Base-by-base conservation (phyloP, 2,329 filamentous ascomycete genomes). In the Fusarium camptoceras region DNA sequence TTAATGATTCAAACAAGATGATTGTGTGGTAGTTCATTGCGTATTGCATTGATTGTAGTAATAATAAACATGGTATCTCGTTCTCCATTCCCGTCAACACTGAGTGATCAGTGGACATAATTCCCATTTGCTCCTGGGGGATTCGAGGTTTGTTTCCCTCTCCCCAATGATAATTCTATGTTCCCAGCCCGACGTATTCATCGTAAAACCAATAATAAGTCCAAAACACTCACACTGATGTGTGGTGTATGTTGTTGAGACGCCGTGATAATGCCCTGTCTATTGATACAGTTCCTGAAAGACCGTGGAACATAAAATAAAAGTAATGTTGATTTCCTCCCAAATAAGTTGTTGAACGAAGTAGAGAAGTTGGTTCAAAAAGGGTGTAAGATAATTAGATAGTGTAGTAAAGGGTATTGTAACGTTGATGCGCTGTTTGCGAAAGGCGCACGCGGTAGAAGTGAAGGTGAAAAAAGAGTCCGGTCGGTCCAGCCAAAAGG, bases 201-300 rank as follows among this genome's bases (percentile, higher is more conserved):
- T 75, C 73, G 59, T 75, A 67, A 75, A 63, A 64, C 49, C 49
- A 53, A 65, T 51, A 68, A 59, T 50, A 55, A 49, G 44, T 51
- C 66, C 57, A 53, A 56, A 50, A 62, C 49, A 66, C 48, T 24
- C 48, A 41, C 47, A 48, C 55, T 55, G 54, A 62, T 61, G 47
- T 68, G 63, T 55, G 70, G 54, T 65, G 66, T 68, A 67, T 70
- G 72, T 66, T 67, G 73, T 57, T 42, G 64, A 75, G 71, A 73
- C 74, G 73, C 67, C 74, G 69, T 73, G 63, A 65, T 66, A 72
- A 75, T 74, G 72, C 74, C 74, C 66, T 67, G 67, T 76, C 72
- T 76, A 76, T 47, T 74, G 66, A 67, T 76, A 76, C 74, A 76
- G 62, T 73, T 70, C 74, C 42, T 66, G 53, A 67, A 71, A 72